These are phyloP conservation scores for Verticillium tricorpus DNA, from an alignment of 2,329 filamentous ascomycete species.

Conservation along the genomic window DNA sequence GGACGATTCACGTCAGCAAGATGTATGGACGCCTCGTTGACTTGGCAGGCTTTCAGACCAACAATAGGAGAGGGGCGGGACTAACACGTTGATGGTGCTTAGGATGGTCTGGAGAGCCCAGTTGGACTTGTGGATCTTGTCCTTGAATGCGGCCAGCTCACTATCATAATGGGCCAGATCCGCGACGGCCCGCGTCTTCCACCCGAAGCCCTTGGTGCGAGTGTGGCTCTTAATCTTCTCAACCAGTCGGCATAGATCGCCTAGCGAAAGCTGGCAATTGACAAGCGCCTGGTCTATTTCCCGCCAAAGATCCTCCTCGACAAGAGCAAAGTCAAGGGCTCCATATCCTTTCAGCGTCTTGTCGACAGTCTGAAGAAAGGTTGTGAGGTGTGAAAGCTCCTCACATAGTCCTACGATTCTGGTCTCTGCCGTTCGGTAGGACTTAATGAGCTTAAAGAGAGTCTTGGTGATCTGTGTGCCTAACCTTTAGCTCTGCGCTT, in stretches of 20 bases:
- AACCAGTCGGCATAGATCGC: constrained; percentile 13
- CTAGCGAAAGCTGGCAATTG: constrained; percentile 15
- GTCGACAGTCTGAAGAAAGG: constrained; percentile 12
- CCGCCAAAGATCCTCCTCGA: constrained; percentile 17
- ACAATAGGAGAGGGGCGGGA: too few relatives aligned
- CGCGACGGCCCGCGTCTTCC: constrained; percentile 9
- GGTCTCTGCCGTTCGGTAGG: constrained; percentile 13
- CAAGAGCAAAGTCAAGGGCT: constrained; percentile 13
- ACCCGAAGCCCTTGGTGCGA: constrained; percentile 1
- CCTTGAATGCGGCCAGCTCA: constrained; percentile 15
- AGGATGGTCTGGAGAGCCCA: constrained; percentile 21
- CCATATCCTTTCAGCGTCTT: constrained; percentile 14
- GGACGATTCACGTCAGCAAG: not conserved
- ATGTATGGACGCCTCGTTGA: not conserved
- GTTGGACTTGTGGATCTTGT: constrained; percentile 20
- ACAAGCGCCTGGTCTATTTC: constrained; percentile 16
- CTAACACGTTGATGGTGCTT: constrained; percentile 18
- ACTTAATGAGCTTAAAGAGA: constrained; percentile 7
- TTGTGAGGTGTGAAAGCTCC: constrained; percentile 15
- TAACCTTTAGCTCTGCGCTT: not conserved
- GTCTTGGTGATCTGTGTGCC: constrained; percentile 8
- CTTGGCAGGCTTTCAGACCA: not conserved
- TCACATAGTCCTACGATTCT: constrained; percentile 13
- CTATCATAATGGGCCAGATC: constrained; percentile 13
- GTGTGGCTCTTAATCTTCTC: constrained; percentile 11